Evolutionary conservation across 2,329 filamentous ascomycete species (phyloP).

Genomic region (Fusarium mundagurra): DNA sequence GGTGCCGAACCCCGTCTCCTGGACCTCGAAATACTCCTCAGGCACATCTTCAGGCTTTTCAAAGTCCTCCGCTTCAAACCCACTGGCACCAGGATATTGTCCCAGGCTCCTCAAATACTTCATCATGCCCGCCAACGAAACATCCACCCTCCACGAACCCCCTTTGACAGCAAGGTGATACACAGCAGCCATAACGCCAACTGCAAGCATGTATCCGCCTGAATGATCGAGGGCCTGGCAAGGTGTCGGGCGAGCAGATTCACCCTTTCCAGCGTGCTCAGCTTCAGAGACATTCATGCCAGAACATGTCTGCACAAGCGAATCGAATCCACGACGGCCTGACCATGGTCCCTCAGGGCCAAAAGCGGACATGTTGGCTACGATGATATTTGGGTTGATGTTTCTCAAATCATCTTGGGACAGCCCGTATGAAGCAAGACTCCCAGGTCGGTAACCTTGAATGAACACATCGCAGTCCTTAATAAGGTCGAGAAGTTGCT

Average conservation of each 20-base stretch:
- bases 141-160: conserved; percentile 61
- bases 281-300: conserved; percentile 67
- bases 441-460: conserved; percentile 72
- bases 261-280: conserved; percentile 52
- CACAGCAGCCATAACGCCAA: conserved; percentile 62
- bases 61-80: conserved; percentile 53
- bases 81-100: conserved; percentile 55
- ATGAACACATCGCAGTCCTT: conserved; percentile 68
- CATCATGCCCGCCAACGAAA: conserved; percentile 65
- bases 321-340: conserved; percentile 62
- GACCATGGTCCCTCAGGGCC: conserved; percentile 56
- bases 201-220: conserved; percentile 63
- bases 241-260: conserved; percentile 55
- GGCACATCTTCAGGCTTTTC: conserved; percentile 44
- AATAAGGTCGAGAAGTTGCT: conserved; percentile 64
- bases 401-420: conserved; percentile 49
- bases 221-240: conserved; percentile 68
- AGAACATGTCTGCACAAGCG: conserved; percentile 60
- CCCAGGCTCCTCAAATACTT: conserved; percentile 66
- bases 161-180: conserved; percentile 57
- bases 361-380: conserved; percentile 64
- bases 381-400: conserved; percentile 56
- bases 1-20: conserved; percentile 56
- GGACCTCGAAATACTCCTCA: conserved; percentile 53
- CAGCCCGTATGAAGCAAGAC: conserved; percentile 53